Evolutionary conservation across 2,329 filamentous ascomycete species (phyloP), one percentile per base, ranked within the genome.

Genomic region (Colletotrichum tropicale): DNA sequence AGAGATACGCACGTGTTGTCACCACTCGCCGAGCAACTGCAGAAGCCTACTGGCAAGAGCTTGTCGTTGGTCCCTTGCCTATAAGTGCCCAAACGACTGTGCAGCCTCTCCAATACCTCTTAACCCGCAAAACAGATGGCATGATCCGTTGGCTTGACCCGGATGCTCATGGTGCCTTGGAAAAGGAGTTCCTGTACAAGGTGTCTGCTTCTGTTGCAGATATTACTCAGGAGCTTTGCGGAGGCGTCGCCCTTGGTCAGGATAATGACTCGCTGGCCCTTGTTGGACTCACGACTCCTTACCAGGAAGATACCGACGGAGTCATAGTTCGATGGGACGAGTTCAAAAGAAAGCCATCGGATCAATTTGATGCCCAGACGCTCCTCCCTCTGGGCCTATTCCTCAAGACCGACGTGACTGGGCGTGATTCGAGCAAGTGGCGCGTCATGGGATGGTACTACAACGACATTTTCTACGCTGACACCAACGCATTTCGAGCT

Each of bases 401-500:
- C 68, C 82, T 87, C 78, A 84, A 84, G 78, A 81, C 83, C 3
- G 87, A 92, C 76, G 80, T 90, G 1, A 91, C 88, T 0, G 88
- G 88, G 1, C 84, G 88, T 8, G 87, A 91, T 75, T 86, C 88
- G 10, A 83, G 84, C n/a, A 82, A 87, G 48, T 92, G 91, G 90
- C 83, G 80, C 24, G 79, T 90, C 0, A 83, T 85, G n/a, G 88
- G 87, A 3, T 91, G 89, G 88, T 86, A 89, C 18, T 91, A 91
- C 78, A 87, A 90, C 73, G 86, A 87, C 60, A 80, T 88, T n/a
- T 88, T 88, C 76, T 92, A 91, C 78, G 80, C 84, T 34, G 87
- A 87, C 8, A 88, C 87, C 2, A 83, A 89, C 21, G 85, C 84
- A 5, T 88, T 91, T 80, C 82, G 87, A 36, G 78, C 70, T 1